These are phyloP conservation scores for Dryadomyces sulphureus DNA, from an alignment of 2,329 filamentous ascomycete genomes.

Conservation along the genomic window DNA sequence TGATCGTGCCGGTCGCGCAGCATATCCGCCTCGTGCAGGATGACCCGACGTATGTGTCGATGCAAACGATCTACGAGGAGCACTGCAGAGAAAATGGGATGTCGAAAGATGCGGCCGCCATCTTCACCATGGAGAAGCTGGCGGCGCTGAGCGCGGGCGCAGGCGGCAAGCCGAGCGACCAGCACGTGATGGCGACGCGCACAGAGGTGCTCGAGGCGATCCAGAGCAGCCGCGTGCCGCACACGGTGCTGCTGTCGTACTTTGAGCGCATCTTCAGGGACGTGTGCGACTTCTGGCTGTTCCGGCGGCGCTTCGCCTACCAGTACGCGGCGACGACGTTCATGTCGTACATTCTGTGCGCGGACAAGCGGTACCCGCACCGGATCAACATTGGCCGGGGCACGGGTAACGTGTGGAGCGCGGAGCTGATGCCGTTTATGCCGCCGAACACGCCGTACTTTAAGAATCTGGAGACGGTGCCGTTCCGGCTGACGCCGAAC, in stretches of 20 bases:
- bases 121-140: conserved; percentile 93
- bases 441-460: conserved; percentile 73
- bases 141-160: conserved; percentile 45
- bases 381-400: conserved; percentile 84
- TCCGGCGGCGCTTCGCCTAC: conserved; percentile 93
- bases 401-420: conserved; percentile 90
- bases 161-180: conserved; percentile 42
- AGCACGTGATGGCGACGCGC: conserved; percentile 57
- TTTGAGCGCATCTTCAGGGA: conserved; percentile 79
- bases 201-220: conserved; percentile 92
- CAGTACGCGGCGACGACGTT: conserved; percentile 91
- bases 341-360: conserved; percentile 97
- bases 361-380: conserved; percentile 88
- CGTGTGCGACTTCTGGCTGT: conserved; percentile 94
- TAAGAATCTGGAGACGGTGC: conserved; percentile 88
- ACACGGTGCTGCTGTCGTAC: conserved; percentile 69
- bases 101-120: conserved; percentile 86
- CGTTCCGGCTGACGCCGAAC: conserved; percentile 94
- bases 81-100: conserved; percentile 77
- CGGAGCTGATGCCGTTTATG: conserved; percentile 85
- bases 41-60: conserved; percentile 81
- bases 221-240: conserved; percentile 83
- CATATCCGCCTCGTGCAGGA: conserved; percentile 94
- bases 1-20: conserved; percentile 90
- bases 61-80: conserved; percentile 93